Evolutionary conservation across 768 basidiomycete genomes (phyloP).

Genomic region (Termitomyces sp.): DNA sequence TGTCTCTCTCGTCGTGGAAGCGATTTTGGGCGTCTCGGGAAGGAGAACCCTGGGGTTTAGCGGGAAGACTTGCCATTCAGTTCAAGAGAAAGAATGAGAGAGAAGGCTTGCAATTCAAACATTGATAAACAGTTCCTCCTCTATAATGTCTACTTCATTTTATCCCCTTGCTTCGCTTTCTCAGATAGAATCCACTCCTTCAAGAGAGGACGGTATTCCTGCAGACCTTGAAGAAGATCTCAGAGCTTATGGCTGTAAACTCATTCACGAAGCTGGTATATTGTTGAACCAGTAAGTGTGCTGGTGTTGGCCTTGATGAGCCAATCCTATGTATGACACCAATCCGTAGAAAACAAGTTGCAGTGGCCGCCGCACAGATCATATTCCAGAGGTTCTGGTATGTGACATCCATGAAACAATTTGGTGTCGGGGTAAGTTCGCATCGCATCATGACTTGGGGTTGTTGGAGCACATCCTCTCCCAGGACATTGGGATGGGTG

Average conservation of each 20-base stretch:
- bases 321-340: constrained; percentile 6
- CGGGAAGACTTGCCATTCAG: constrained; percentile 34
- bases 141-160: constrained; percentile 46
- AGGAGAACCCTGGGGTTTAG: constrained; percentile 23
- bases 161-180: constrained; percentile 80
- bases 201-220: constrained; percentile 77
- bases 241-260: constrained; percentile 85
- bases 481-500: constrained; percentile 88
- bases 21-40: constrained; percentile 11
- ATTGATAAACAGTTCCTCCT: constrained; percentile 6
- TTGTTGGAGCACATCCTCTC: constrained; percentile 1
- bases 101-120: constrained; percentile 4
- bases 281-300: constrained; percentile 77
- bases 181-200: constrained; percentile 79
- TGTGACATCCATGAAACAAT: constrained; percentile 91
- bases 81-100: neutral
- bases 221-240: constrained; percentile 81
- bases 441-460: constrained; percentile 1
- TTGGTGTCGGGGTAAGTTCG: constrained; percentile 78
- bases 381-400: constrained; percentile 97
- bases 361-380: constrained; percentile 94
- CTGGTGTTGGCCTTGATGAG: neutral
- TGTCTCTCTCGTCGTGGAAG: constrained; percentile 23
- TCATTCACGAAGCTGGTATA: constrained; percentile 93
- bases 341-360: constrained; percentile 80